A percentile compares a stretch with the other conserved stretches of the same genome.
phyloP scores from a whole-genome alignment of 2,329 filamentous ascomycete genomes.

The Alternaria panax region DNA sequence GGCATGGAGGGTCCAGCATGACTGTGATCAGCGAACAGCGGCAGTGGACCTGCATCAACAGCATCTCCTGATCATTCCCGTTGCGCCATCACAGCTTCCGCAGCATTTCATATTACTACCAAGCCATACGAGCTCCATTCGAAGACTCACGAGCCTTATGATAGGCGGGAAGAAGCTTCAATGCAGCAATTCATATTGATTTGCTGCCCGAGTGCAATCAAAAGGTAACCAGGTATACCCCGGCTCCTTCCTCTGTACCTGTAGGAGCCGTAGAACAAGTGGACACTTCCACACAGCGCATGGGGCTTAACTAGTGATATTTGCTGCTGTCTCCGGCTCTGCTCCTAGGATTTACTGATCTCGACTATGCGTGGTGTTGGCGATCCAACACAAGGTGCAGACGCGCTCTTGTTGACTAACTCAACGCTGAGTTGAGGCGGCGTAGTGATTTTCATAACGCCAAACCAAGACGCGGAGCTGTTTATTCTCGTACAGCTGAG shows the following conservation, averaged over 20 bases:
- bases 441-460: not conserved
- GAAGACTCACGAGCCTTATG: slow-evolving; percentile 20
- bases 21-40: slow-evolving; percentile 30
- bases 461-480: not conserved
- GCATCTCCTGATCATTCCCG: slow-evolving; percentile 30
- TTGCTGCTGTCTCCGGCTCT: slow-evolving; percentile 2
- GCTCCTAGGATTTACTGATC: not conserved
- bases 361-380: not conserved
- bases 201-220: slow-evolving; percentile 33
- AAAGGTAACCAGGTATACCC: slow-evolving; percentile 23
- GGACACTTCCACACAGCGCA: slow-evolving; percentile 3
- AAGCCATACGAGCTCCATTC: slow-evolving; percentile 29
- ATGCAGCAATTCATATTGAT: slow-evolving; percentile 34
- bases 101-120: slow-evolving; percentile 38
- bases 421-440: slow-evolving; percentile 4
- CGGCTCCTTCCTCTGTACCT: slow-evolving; percentile 24
- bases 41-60: slow-evolving; percentile 44
- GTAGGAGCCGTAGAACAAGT: slow-evolving; percentile 37
- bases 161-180: slow-evolving; percentile 32
- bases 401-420: not conserved
- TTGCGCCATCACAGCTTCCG: slow-evolving; percentile 24
- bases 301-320: slow-evolving; percentile 3
- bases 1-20: slow-evolving; percentile 24
- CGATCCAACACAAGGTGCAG: slow-evolving; percentile 1
- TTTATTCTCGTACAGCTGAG: not conserved